Evolutionary conservation across 2,329 filamentous ascomycete genomes (phyloP), one percentile per base, ranked within the genome.

Genomic region (Arthroderma uncinatum): DNA sequence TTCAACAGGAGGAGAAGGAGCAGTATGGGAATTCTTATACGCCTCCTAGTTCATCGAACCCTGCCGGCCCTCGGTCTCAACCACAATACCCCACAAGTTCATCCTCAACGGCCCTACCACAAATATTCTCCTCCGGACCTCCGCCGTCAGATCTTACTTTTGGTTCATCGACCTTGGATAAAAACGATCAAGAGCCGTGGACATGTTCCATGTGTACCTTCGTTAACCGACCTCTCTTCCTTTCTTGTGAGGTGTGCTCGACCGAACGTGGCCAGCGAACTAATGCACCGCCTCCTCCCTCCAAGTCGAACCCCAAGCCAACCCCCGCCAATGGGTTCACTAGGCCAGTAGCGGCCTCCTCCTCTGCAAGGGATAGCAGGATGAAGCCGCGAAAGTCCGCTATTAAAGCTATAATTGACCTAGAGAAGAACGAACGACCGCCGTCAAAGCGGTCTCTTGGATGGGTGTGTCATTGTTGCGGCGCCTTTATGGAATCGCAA

Each of bases 1-100:
- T 93, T 25, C 86, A 94, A 66, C 84, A 95, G 67, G 90, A 95
- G 60, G 81, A 86, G 60, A 69, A 68, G 19, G 80, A 83, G 62
- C 78, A 77, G 63, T 79, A 82, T 61, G 81, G 82, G n/a, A 70
- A 74, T 56, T 76, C 74, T 58, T 77, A 83, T 64, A 74, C 80
- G 9, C 73, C 74, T n/a, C 72, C 75, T 0, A 81, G 76, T 57
- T 74, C 76, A 33, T 71, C 76, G 25, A 78, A 78, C 59, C 80
- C 82, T 14, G 75, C 74, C 6, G 78, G 78, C 16, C 72, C 73
- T 44, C 71, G 68, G 44, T 23, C 52, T 39, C 8, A 25, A 25
- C 5, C 6, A n/a, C 34, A 21, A 25, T 16, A 25, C 5, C 33
- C 53, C 2, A n/a, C 36, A 16, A 21, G 19, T 54, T 64, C 60